Evolutionary conservation across 345 rosid species (phyloP), one percentile per base, ranked within the genome.

Genomic region (Populus ilicifolia): DNA sequence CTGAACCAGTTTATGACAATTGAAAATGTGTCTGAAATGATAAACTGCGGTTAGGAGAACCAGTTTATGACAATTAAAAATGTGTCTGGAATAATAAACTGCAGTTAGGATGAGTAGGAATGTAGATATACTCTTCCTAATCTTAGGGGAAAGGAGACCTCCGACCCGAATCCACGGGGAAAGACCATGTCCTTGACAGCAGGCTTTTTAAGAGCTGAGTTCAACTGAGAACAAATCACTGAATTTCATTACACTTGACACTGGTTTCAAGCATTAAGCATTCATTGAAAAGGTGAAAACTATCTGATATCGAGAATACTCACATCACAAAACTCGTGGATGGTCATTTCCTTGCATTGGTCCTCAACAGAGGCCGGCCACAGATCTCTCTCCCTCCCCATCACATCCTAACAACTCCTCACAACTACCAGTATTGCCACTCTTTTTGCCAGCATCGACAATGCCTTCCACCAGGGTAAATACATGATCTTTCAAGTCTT

Each of bases 261-360:
- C 21, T 36, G 20, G 67, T 25, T 59, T 59, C 50, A 36, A 72
- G 17, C 12, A 23, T 36, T 36, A 36, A 35, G 10, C 61, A 54
- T 54, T 54, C 25, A 7, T 8, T 20, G n/a, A 54, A 21, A 52
- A 54, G 1, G n/a, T 41, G 14, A 54, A 21, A 54, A 18, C 21
- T 2, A 52, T 6, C 23, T 18, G 8, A 52, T 54, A 21, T 21
- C n/a, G 0, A 54, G 25, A 21, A 6, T 4, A 54, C 2, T 54
- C 61, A 54, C 10, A 4, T 21, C 61, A 54, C 79, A 43, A 78
- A 93, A 96, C 98, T 96, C 94, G 7, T 89, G 93, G 25, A 96
- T 84, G 21, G 93, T 92, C 95, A 92, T 96, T 87, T 96, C 97
- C 86, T 92, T 92, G 80, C 85, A 89, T 79, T 92, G 97, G 76